Evolutionary conservation across 495 filamentous ascomycete species (phyloP), one percentile per base, ranked within the genome.

Genomic region (Bombardia bombarda): DNA sequence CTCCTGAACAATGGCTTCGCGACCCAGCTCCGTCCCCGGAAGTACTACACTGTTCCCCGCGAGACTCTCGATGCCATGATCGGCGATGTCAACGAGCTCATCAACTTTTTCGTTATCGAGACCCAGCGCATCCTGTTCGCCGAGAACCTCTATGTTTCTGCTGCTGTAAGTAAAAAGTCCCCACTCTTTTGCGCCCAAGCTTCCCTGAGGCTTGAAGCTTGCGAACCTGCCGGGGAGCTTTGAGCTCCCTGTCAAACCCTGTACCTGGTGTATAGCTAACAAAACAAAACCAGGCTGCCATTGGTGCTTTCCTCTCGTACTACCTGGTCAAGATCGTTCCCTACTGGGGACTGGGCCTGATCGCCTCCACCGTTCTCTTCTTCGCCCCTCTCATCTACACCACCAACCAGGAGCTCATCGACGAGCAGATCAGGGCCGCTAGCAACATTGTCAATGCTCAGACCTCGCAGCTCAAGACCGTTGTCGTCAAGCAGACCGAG

Each of bases 91-190:
- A 84, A 90, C 60, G 89, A 96, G 65, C 72, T 99, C 37, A 67
- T 90, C 66, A 95, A 99, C 75, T 99, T 99, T 69, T 88, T 96
- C 67, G 74, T 95, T 50, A 88, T 99, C 50, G 92, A 99, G 69
- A 81, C 86, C 61, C 92, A 99, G 76, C 81, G 93, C 46, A 78
- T 99, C 55, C 52, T 97, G 41, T 99, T 94, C 52, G 92, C 82
- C 39, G 92, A 99, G 79, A 97, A 97, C 57, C 71, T 94, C 38
- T 70, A 77, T 43, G 81, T 79, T 50, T 94, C 92, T 2, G 62
- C 79, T 65, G 79, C 78, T 47, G 90, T 96, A 80, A 67, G 87
- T 73, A 25, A 32, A 38, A 41, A 38, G 42, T 14, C 14, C 28
- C 34, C 33, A 21, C 12, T 44, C 23, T 16, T 16, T 13, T 19